phyloP scores from a whole-genome alignment of 345 rosid species.

The Garcia nutans region DNA sequence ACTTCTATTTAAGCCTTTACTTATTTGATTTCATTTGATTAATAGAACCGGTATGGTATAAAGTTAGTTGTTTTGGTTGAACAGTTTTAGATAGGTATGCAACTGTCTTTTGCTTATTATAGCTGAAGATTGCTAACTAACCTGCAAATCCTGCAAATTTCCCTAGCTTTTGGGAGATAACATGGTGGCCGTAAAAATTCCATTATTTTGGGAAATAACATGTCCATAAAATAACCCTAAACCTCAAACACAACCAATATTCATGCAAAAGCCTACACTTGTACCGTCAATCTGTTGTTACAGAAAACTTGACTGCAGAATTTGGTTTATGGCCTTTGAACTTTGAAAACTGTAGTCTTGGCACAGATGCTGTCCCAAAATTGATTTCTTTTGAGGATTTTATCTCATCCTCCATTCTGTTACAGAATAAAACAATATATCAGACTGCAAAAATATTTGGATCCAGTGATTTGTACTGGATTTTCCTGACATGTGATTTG shows the following conservation, averaged over 20 bases:
- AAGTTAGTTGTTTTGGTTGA: slow-evolving; percentile 15
- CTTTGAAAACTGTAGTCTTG: too few species aligned
- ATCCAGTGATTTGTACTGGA: too few species aligned
- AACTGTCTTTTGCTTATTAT: slow-evolving; percentile 8
- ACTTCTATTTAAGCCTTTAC: neutral
- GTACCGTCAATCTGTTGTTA: too few species aligned
- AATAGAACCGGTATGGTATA: neutral
- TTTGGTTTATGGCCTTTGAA: too few species aligned
- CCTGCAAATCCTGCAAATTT: neutral
- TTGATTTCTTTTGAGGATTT: too few species aligned
- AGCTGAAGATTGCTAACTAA: neutral
- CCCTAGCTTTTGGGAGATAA: too few species aligned
- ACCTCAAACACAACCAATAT: neutral
- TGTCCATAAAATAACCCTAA: neutral
- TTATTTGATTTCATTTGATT: neutral
- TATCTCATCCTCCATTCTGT: too few species aligned
- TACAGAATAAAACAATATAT: too few species aligned
- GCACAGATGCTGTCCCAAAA: too few species aligned
- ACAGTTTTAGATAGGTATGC: slow-evolving; percentile 1
- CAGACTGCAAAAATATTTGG: too few species aligned
- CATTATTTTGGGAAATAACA: neutral
- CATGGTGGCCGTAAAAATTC: neutral
- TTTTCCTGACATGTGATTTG: too few species aligned
- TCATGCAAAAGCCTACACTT: neutral
- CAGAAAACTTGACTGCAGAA: too few species aligned